Evolutionary conservation across 2,329 filamentous ascomycete species (phyloP).

Genomic region (Pseudohalonectria lignicola): DNA sequence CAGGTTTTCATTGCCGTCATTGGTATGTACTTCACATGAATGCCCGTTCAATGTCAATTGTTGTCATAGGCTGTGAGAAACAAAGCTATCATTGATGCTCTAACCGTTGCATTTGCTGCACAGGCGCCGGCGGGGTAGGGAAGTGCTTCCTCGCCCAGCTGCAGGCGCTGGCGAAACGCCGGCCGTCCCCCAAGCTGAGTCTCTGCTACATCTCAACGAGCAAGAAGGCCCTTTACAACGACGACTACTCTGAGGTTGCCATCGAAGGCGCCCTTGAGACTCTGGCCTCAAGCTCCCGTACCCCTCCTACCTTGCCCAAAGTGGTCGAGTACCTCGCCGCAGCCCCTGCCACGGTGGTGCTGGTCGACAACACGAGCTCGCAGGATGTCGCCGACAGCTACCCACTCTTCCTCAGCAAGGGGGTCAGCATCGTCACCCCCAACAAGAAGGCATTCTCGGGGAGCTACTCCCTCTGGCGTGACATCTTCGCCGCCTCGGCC

Average conservation of each 20-base stretch:
- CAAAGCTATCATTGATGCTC: slow-evolving; percentile 1
- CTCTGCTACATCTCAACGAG: slow-evolving; percentile 81
- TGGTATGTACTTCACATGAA: slow-evolving; percentile 18
- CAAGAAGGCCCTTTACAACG: slow-evolving; percentile 67
- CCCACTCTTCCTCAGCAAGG: slow-evolving; percentile 66
- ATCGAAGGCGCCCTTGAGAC: slow-evolving; percentile 36
- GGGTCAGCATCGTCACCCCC: slow-evolving; percentile 86
- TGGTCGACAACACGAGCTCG: slow-evolving; percentile 94
- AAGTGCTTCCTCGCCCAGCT: slow-evolving; percentile 84
- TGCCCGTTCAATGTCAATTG: not conserved
- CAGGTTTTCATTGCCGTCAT: slow-evolving; percentile 43
- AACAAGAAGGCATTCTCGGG: slow-evolving; percentile 98
- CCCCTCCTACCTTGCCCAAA: slow-evolving; percentile 56
- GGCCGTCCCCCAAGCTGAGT: slow-evolving; percentile 57
- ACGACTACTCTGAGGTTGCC: slow-evolving; percentile 56
- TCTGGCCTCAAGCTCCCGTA: slow-evolving; percentile 51
- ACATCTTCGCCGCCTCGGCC: slow-evolving; percentile 68
- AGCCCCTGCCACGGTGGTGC: slow-evolving; percentile 66
- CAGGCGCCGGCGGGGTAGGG: slow-evolving; percentile 87
- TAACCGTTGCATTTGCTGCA: slow-evolving; percentile 2
- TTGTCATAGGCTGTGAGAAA: not conserved
- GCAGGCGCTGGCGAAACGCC: slow-evolving; percentile 51
- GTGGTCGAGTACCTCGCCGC: slow-evolving; percentile 67
- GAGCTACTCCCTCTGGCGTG: slow-evolving; percentile 69
- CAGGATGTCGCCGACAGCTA: slow-evolving; percentile 77